Base-by-base conservation (phyloP, 1,284 basidiomycete species). In the Sanghuangporus weigelae region DNA sequence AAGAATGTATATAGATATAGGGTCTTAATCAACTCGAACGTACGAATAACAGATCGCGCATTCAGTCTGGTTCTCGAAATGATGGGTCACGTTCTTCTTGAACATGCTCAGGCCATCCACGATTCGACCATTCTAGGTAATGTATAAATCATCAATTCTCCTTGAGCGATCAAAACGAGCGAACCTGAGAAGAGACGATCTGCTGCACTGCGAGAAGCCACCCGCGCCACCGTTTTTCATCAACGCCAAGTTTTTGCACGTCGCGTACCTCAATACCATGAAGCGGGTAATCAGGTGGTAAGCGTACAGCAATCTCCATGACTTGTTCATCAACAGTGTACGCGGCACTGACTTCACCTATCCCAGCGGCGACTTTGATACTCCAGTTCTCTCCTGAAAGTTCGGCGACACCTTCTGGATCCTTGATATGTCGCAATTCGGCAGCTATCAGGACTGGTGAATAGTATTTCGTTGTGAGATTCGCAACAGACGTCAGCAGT, bases 121-220 rank as follows among this genome's bases (percentile, higher is more conserved):
- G 48, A 99, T 91, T 51, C 90, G 85, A 4, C 96, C 96, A 71
- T 96, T 96, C 90, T 95, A n/a, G 39, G 19, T n/a, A 55, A 42
- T 39, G 19, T 55, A 14, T 35, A 53, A 10, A 42, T 63, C 39
- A 55, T 38, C 49, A 26, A 11, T 42, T 26, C 49, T 38, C 23
- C 56, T 53, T 46, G 35, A 2, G 42, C 50, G 67, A 3, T 31
- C 39, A 60, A 50, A 54, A 62, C 40, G 57, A 57, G 14, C 42
- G 11, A 70, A 95, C 93, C 76, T 94, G 89, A 39, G 87, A 86
- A 75, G 91, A 93, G 63, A 97, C 88, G 31, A 92, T 89, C 77
- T 98, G 96, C 73, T 96, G 95, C 36, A 98, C 90, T 23, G 89
- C 92, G 42, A 99, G 82, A 63, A 98, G 81, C 97, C 96, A 99